Evolutionary conservation across 1,139 yeast species (phyloP), one percentile per base, ranked within the genome.

Genomic region (Lodderomyces oxycetoniae): DNA sequence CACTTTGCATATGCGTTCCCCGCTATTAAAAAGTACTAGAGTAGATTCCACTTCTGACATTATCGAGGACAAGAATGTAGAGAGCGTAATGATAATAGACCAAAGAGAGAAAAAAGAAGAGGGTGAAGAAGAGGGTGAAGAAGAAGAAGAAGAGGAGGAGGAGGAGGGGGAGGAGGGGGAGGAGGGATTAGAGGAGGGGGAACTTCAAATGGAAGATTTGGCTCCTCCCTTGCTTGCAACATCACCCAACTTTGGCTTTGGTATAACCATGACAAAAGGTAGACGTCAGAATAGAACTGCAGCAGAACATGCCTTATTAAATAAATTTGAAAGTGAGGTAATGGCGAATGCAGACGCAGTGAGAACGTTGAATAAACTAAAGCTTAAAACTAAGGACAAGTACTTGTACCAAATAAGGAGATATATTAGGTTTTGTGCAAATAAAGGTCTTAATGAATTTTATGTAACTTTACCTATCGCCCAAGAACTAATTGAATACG

Each of bases 341-440:
- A 20, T 42, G 25, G 26, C 22, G 14, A 35, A 40, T 20, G 28
- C 34, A 25, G 30, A 23, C 3, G 45, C 44, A 12, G 21, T 30
- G 13, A 31, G 25, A 11, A 16, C 31, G 8, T 17, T 39, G 15
- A 23, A 9, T 10, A 26, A 11, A n/a, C 36, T 40, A 12, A 32
- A 28, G 19, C n/a, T 10, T 7, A 42, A 40, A 20, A 40, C 43
- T 8, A 36, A 27, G 28, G 39, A 38, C 11, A 41, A 36, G 20
- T 34, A 40, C 24, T 21, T 42, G 19, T 35, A 40, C n/a, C 42
- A 38, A 17, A 42, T 42, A 2, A 31, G 30, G 24, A n/a, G 38
- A 14, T 42, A 40, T 17, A 30, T 42, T 22, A 28, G 37, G 15
- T 33, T 28, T 21, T 42, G 45, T 34, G 43, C 42, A n/a, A 38